These are phyloP conservation scores for Amesomyces nigricolor DNA, from an alignment of 2,329 filamentous ascomycete genomes.

Conservation along the genomic window DNA sequence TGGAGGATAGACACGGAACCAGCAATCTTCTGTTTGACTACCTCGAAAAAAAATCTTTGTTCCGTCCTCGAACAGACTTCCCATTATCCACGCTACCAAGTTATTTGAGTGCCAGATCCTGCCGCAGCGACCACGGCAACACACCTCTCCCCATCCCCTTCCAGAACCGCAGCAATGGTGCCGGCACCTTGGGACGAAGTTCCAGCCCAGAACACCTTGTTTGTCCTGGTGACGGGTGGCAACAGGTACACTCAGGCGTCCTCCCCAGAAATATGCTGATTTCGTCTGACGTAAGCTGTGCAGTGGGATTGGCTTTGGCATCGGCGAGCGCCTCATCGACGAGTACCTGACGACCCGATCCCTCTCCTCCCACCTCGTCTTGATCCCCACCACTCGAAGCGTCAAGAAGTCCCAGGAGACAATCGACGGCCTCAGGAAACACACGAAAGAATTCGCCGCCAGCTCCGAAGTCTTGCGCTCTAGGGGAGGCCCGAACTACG, in stretches of 20 bases:
- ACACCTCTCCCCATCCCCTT: neutral
- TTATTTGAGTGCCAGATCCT: too few relatives aligned
- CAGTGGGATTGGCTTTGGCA: conserved; percentile 83
- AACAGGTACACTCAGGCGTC: conserved; percentile 68
- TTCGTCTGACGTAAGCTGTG: conserved; percentile 27
- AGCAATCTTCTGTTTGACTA: too few relatives aligned
- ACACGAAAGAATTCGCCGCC: conserved; percentile 49
- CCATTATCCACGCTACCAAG: too few relatives aligned
- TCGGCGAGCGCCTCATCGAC: conserved; percentile 79
- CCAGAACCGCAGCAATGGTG: conserved; percentile 21
- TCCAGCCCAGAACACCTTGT: conserved; percentile 42
- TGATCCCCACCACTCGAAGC: conserved; percentile 80
- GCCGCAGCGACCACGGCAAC: neutral
- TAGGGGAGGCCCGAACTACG: conserved; percentile 35
- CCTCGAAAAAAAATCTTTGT: too few relatives aligned
- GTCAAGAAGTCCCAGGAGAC: conserved; percentile 69
- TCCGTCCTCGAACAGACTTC: too few relatives aligned
- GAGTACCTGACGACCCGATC: conserved; percentile 72
- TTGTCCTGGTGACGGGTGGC: conserved; percentile 74
- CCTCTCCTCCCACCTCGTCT: conserved; percentile 61
- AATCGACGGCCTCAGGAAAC: conserved; percentile 54
- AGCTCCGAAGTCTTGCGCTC: conserved; percentile 36
- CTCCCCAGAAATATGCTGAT: conserved; percentile 3
- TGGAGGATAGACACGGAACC: too few relatives aligned
- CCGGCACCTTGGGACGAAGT: conserved; percentile 34